Evolutionary conservation across 805 yeast genomes (phyloP), one percentile per base, ranked within the genome.

Genomic region (Pichia kluyveri): DNA sequence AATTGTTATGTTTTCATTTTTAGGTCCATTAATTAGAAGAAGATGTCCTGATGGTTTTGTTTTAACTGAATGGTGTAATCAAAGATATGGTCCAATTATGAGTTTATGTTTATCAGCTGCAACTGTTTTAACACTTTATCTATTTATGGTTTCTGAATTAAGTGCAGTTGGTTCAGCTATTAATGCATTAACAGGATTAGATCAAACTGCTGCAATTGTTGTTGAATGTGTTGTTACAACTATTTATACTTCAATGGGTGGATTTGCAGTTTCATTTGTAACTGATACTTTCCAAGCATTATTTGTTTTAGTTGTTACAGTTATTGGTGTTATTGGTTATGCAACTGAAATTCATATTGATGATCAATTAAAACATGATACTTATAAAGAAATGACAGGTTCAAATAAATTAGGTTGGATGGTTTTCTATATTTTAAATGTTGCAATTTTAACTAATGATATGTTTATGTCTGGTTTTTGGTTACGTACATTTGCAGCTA

Each of bases 401-500:
- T 76, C 81, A 2, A 83, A 80, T 59, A 77, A 76, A 54, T 70
- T 89, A 38, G 96, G 96, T 17, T 89, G 96, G 95, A 93, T 88
- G 71, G 74, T 90, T 54, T 63, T 90, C 34, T 90, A 88, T 62
- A 89, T 90, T 53, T 70, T 90, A 54, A 76, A 83, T 8, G 83
- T 90, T 32, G 96, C 97, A 28, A 85, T 90, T 60, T 76, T 88
- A 48, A 86, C 96, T 34, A 90, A 90, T 59, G 96, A 88, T 61
- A 79, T 90, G 61, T 90, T 90, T 66, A 69, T 90, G 73, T 77
- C 95, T 32, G 96, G 96, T 0, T 89, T 90, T 63, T 90, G 98
- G 98, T 69, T 90, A 51, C 74, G 98, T 60, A 86, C 98, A 0
- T 90, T 90, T 70, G 96, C 98, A 7, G 82, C 96, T 8, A 79